Percentiles rank a stretch among this genome's conserved stretches.
phyloP scores from a whole-genome alignment of 2,329 filamentous ascomycete genomes.

The Venturiaceae sp. region DNA sequence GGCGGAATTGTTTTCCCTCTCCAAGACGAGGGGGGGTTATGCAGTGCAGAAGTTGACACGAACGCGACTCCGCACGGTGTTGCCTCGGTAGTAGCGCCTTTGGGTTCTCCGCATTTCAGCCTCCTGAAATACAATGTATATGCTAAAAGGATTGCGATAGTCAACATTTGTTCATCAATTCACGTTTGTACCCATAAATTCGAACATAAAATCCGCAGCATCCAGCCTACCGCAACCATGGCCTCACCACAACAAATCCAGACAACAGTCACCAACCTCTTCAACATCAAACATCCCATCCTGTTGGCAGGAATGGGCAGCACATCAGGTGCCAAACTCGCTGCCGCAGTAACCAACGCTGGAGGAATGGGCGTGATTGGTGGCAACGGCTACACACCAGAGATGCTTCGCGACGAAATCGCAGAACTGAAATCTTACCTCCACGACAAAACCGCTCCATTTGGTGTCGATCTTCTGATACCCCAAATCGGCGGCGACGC shows the following conservation, averaged over 20 bases:
- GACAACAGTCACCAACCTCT: neutral
- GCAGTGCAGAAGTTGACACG: too few relatives aligned
- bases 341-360: slow-evolving; percentile 8
- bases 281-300: slow-evolving; percentile 8
- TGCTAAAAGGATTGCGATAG: neutral
- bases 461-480: slow-evolving; percentile 9
- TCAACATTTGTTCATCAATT: neutral
- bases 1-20: too few relatives aligned
- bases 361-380: slow-evolving; percentile 9
- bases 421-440: slow-evolving; percentile 8
- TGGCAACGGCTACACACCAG: slow-evolving; percentile 6
- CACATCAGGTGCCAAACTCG: slow-evolving; percentile 3
- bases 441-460: neutral
- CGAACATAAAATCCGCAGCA: neutral
- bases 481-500: slow-evolving; percentile 7
- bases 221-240: neutral
- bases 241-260: neutral
- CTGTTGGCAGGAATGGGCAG: slow-evolving; percentile 6
- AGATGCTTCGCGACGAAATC: slow-evolving; percentile 7
- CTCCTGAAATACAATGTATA: neutral
- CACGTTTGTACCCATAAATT: neutral
- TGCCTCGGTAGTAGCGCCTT: neutral
- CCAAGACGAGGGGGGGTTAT: too few relatives aligned
- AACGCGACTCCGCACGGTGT: neutral
- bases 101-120: neutral